Conservation (phyloP, 2,329 filamentous ascomycete species). For the Zasmidium angulare region DNA sequence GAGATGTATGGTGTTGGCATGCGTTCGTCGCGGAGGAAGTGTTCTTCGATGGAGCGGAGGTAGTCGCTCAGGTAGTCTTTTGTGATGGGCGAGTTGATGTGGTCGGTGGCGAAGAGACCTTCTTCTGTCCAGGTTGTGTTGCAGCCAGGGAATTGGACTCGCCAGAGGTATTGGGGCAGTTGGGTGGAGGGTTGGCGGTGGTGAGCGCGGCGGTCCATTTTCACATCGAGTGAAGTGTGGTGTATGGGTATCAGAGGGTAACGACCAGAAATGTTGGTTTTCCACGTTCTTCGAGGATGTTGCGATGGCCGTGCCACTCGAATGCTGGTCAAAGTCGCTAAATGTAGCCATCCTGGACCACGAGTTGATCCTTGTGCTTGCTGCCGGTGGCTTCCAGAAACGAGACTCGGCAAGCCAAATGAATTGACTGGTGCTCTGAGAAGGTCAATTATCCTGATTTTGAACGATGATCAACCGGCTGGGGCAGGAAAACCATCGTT, state of each 20-base stretch:
- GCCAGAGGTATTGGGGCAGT: conserved; percentile 2
- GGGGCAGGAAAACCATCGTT: no score
- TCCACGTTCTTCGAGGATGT: neutral
- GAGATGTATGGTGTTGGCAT: conserved; percentile 1
- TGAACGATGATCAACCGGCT: neutral
- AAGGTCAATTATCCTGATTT: neutral
- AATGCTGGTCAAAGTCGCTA: neutral
- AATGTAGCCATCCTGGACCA: neutral
- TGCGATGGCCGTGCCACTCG: neutral
- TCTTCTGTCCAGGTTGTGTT: conserved; percentile 1
- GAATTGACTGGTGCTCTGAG: neutral
- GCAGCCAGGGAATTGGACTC: conserved; percentile 3
- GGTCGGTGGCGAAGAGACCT: neutral
- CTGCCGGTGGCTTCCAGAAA: neutral
- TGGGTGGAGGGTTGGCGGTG: neutral
- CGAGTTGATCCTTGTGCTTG: neutral
- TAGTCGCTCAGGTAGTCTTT: neutral
- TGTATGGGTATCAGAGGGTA: no score
- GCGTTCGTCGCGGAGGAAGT: neutral
- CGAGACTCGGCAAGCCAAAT: neutral
- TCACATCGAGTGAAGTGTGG: neutral
- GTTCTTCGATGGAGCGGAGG: neutral
- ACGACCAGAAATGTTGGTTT: no score
- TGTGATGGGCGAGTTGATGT: neutral
- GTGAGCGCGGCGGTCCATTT: neutral